Evolutionary conservation across 495 filamentous ascomycete genomes (phyloP).

Genomic region (Endocarpon pusillum): DNA sequence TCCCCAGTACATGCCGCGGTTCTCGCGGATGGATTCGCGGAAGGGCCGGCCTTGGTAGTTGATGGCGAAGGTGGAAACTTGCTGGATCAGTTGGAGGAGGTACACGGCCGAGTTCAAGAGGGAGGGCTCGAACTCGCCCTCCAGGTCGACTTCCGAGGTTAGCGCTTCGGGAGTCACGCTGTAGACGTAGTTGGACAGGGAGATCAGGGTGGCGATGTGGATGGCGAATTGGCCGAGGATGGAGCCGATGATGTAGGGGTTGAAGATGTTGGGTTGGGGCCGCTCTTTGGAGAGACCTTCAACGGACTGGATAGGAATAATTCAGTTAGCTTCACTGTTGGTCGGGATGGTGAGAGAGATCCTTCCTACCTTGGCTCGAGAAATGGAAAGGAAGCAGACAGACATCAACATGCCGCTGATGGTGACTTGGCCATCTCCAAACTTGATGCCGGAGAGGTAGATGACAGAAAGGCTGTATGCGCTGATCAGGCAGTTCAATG

Average conservation of each 20-base stretch:
- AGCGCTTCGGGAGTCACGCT: slow-evolving; percentile 64
- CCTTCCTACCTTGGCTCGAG: slow-evolving; percentile 60
- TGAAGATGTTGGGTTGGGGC: slow-evolving; percentile 97
- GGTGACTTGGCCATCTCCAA: slow-evolving; percentile 94
- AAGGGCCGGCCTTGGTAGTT: slow-evolving; percentile 99
- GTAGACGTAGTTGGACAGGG: slow-evolving; percentile 80
- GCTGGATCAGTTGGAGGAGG: slow-evolving; percentile 94
- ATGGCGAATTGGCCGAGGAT: slow-evolving; percentile 96
- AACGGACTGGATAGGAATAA: slow-evolving; percentile 41
- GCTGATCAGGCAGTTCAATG: slow-evolving; percentile 93
- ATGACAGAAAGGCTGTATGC: slow-evolving; percentile 94
- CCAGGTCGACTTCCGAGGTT: slow-evolving; percentile 61
- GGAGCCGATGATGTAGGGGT: slow-evolving; percentile 94
- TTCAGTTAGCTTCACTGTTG: slow-evolving; percentile 10
- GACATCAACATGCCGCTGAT: slow-evolving; percentile 99
- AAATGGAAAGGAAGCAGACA: slow-evolving; percentile 96
- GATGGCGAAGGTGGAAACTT: slow-evolving; percentile 97
- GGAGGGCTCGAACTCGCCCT: slow-evolving; percentile 87
- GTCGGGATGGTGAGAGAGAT: not conserved
- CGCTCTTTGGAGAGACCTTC: slow-evolving; percentile 93
- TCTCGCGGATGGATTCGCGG: slow-evolving; percentile 87
- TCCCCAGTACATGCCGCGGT: slow-evolving; percentile 95
- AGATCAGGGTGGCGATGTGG: slow-evolving; percentile 86
- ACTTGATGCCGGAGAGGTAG: slow-evolving; percentile 97
- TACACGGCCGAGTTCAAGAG: slow-evolving; percentile 95